Evolutionary conservation across 768 basidiomycete genomes (phyloP).

Genomic region (Astraeus odoratus): DNA sequence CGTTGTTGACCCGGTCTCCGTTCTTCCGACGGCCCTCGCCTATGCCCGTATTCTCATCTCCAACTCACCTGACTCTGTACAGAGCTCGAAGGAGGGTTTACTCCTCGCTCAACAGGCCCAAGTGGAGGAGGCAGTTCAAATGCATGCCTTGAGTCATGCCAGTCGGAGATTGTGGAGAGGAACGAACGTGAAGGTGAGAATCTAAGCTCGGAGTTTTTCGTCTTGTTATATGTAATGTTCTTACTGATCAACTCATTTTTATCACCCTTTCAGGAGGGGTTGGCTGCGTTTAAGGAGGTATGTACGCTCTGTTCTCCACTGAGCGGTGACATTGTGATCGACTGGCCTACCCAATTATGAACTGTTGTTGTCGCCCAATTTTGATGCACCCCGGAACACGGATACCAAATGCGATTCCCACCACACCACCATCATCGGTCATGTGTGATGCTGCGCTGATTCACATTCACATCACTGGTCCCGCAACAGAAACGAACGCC

Average conservation of each 20-base stretch:
- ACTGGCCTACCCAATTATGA: not conserved
- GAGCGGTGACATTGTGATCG: not conserved
- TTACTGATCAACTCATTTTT: constrained; percentile 4
- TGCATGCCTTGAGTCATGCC: constrained; percentile 39
- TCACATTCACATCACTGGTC: not conserved
- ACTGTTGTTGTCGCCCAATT: not conserved
- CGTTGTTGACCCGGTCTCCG: constrained; percentile 48
- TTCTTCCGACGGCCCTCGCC: constrained; percentile 55
- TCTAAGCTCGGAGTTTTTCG: not conserved
- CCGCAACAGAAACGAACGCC: constrained; percentile 39
- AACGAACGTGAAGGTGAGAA: constrained; percentile 60
- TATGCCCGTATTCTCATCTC: constrained; percentile 50
- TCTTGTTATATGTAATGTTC: constrained; percentile 6
- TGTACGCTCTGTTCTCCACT: constrained; percentile 7
- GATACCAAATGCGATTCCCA: constrained; percentile 7
- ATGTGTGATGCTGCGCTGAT: not conserved
- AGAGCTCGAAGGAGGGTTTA: constrained; percentile 67
- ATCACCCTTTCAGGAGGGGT: constrained; percentile 61
- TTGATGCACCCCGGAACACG: constrained; percentile 12
- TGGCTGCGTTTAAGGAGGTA: constrained; percentile 63
- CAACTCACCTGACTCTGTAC: constrained; percentile 77
- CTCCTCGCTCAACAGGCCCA: constrained; percentile 47
- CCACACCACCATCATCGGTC: not conserved
- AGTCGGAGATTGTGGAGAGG: constrained; percentile 52
- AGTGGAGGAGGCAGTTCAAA: constrained; percentile 42